These are phyloP conservation scores for Vanilla planifolia DNA, from an alignment of 106 monocot genomes.

Conservation along the genomic window DNA sequence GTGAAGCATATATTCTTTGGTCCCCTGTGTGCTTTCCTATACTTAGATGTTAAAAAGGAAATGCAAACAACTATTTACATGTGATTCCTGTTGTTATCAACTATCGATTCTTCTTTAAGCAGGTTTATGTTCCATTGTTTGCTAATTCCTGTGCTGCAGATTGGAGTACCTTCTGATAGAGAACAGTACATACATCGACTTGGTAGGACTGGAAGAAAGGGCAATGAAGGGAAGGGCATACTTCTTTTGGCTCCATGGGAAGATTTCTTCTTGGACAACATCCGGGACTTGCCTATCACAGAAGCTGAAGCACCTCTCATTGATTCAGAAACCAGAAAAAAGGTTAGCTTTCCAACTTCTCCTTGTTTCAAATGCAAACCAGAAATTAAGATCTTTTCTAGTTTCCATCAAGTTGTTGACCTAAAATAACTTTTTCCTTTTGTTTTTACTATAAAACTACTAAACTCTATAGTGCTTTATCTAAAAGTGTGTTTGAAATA, in stretches of 20 bases:
- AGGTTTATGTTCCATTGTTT: background rate
- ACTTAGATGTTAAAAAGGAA: no score
- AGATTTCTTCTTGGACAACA: constrained; percentile 44
- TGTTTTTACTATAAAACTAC: no score
- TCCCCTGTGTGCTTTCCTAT: no score
- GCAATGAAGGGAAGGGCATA: constrained; percentile 61
- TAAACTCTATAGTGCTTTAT: no score
- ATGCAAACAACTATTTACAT: no score
- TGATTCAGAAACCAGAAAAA: constrained; percentile 41
- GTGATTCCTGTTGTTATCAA: no score
- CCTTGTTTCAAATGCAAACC: background rate
- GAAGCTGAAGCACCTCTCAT: constrained; percentile 29
- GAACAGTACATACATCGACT: constrained; percentile 75
- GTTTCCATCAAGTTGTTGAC: no score
- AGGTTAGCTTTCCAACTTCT: constrained; percentile 17
- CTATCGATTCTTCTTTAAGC: background rate
- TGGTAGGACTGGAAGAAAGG: constrained; percentile 69
- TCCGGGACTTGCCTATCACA: constrained; percentile 55
- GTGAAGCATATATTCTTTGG: no score
- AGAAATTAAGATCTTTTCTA: no score
- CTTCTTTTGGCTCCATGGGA: constrained; percentile 74
- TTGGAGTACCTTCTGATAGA: constrained; percentile 70
- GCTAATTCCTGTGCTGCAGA: constrained; percentile 21
- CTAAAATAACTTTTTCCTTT: no score
- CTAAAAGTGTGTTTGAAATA: no score